Evolutionary conservation across 805 yeast species (phyloP), one percentile per base, ranked within the genome.

Genomic region (Candida sanyiensis): DNA sequence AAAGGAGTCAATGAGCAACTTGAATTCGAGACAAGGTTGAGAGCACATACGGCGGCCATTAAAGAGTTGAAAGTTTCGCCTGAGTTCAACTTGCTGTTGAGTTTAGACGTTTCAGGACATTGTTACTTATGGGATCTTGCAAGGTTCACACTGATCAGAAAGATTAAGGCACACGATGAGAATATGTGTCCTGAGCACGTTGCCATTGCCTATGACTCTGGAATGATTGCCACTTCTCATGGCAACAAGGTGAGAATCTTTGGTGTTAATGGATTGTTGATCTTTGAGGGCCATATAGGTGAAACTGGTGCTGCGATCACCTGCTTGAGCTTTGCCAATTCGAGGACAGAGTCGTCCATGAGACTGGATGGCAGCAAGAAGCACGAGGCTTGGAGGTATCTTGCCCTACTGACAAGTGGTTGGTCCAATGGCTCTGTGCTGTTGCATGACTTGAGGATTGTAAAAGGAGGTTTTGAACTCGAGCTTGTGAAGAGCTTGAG

Each of bases 91-190:
- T 55, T 71, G 3, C 63, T 81, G 8, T 44, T 80, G 10, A 72
- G 81, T 43, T 56, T 75, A 18, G 87, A 82, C 52, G 48, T 39
- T 0, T 61, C 55, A 7, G 90, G 94, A 1, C 56, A 56, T 3
- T 73, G 77, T 3, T 67, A 69, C 15, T 45, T 78, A 4, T 85
- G 95, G 90, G 86, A 85, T 49, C 47, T 77, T 28, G 67, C 77
- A 2, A 54, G 78, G 22, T 66, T 64, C 37, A 69, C 69, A 37
- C 67, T 70, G 30, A 69, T 83, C 3, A 58, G 84, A 40, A 52
- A 55, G 27, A 43, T 54, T 6, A 43, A 52, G 7, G 37, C 44
- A 6, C 48, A n/a, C n/a, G n/a, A 42, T 6, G 62, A 18, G 16
- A 18, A 27, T 12, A 28, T n/a, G 20, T 6, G 3, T 12, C 18